Base-by-base conservation (phyloP, 2,329 filamentous ascomycete species). In the Colletotrichum navitas region DNA sequence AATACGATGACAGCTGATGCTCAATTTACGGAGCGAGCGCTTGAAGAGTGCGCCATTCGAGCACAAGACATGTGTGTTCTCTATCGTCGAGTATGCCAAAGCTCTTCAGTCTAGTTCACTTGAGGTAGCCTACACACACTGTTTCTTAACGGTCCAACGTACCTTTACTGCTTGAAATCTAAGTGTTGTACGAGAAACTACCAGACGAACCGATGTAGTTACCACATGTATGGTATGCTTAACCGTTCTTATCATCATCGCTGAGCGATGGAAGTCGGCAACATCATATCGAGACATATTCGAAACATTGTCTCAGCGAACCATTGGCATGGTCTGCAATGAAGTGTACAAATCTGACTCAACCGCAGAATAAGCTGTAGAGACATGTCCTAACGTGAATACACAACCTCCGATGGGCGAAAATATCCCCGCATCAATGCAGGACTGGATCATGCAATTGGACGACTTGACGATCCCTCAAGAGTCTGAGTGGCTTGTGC, bases 151-250 rank as follows among this genome's bases (percentile, higher is more conserved):
- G 80, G 80, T 0, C 71, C 82, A 26, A 82, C 80, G 0, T 82
- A 80, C 54, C 74, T 81, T 0, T 79, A 80, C 69, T 71, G 68
- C 7, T 51, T 71, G 68, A 47, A 63, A 16, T 62, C 63, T 3
- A 66, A 66, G 3, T 55, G 49, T 29, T 29, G 63, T 66, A 2
- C 41, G 63, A 32, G 56, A 71, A 29, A 62, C 56, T 2, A 52
- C 51, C n/a, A 43, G 68, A 1, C 56, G 61, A 56, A 51, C 63
- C 4, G 52, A 76, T 10, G 77, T 81, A 0, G 75, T 77, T 54
- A 78, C 74, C 26, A 81, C 79, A 0, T 81, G 79, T 68, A 80
- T 78, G 75, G 79, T 78, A 2, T 82, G 80, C 71, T 80, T 75
- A 34, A 80, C 76, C 1, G 77, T 79, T 1, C 75, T 82, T 8